Base-by-base conservation (phyloP, 2,329 filamentous ascomycete genomes). In the Beauveria rudraprayagi region DNA sequence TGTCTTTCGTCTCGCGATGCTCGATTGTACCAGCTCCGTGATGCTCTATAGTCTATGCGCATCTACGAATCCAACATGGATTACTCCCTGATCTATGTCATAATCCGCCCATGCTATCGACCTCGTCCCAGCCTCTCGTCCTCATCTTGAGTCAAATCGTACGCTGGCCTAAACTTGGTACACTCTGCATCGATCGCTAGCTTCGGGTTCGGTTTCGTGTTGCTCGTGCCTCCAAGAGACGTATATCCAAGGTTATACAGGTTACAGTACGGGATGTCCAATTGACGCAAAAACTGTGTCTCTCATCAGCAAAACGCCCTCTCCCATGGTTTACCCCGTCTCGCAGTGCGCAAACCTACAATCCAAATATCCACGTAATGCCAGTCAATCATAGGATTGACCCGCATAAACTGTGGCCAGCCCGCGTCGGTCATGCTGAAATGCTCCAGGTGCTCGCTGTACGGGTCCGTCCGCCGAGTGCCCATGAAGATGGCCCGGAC, bases 341-440 rank as follows among this genome's bases (percentile, higher is more conserved):
- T 17, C 14, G 34, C 11, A 16, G 40, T 16, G 19, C 2, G 19
- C n/a, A 61, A 70, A 80, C 90, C 79, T 70, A 95, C 92, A 19
- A 87, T 85, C 94, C 94, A 97, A 59, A 97, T 93, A 73, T 97
- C 93, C 11, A 85, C 84, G 73, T 97, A 96, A 72, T 94, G 91
- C 94, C 94, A 99, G 75, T 99, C 94, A 70, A 99, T 92, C 10
- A 99, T 90, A 0, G 94, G 93, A 74, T 99, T 92, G 63, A 97
- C 82, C 62, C 94, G 85, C 87, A 97, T 92, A 70, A 97, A 96
- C 48, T 81, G 77, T 41, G 94, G 94, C 94, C 94, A 99, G 2
- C 88, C 92, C 41, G 83, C 79, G 74, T 97, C 94, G 5, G 94
- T 99, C 56, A 82, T 83, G 71, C 96, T 90, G 71, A 97, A 97